A percentile compares a stretch with the other conserved stretches of the same genome.
Conservation (phyloP, 169 alveolate species). For the Babesia bovis region DNA sequence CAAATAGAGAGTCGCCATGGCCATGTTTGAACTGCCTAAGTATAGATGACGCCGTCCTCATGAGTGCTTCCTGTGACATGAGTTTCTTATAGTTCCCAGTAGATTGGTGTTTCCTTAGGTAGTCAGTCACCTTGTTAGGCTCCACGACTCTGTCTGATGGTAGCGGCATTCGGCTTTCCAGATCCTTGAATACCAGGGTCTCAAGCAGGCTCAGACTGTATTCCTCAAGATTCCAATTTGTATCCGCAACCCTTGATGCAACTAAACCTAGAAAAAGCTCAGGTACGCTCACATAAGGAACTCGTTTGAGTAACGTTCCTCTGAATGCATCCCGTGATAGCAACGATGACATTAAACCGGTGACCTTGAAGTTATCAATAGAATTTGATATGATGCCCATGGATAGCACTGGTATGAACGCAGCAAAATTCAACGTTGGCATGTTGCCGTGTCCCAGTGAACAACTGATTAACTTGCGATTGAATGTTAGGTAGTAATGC, state of each 20-base stretch:
- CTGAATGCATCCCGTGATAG: neutral
- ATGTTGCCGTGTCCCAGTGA: slow-evolving; percentile 9
- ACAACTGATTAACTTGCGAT: neutral
- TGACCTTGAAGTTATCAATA: neutral
- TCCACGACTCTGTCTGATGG: neutral
- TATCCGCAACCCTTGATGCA: neutral
- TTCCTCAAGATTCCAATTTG: neutral
- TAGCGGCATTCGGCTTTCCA: neutral
- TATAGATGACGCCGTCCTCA: slow-evolving; percentile 1
- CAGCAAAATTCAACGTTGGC: slow-evolving; percentile 3
- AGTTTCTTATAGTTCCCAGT: too few relatives aligned
- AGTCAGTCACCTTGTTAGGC: neutral
- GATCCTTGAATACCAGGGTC: slow-evolving; percentile 8
- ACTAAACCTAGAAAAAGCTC: slow-evolving; percentile 3
- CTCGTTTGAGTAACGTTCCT: slow-evolving; percentile 5
- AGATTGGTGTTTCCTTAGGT: neutral
- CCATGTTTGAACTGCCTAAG: slow-evolving; percentile 43
- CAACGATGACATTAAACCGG: neutral
- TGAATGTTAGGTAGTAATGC: neutral
- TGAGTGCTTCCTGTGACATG: slow-evolving; percentile 31
- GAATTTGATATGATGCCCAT: neutral
- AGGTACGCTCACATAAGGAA: slow-evolving; percentile 8
- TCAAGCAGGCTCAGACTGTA: slow-evolving; percentile 3
- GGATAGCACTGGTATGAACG: slow-evolving; percentile 7
- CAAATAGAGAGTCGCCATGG: slow-evolving; percentile 37